phyloP scores from a whole-genome alignment of 257 asterid species.

The Solanum gracilifrons region DNA sequence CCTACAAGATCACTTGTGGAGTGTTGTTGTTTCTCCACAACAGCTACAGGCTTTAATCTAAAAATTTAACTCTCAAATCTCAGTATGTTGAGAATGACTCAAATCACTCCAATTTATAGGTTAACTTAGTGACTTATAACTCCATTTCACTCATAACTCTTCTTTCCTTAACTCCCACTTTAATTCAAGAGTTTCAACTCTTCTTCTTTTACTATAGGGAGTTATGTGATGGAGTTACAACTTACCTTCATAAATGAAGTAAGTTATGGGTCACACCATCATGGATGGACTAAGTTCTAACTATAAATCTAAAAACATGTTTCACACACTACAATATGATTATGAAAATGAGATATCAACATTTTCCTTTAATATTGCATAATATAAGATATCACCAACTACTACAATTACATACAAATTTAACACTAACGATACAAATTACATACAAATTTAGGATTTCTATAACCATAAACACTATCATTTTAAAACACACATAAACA shows the following conservation, averaged over 20 bases:
- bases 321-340: not conserved
- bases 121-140: not conserved
- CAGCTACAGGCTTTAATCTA: not conserved
- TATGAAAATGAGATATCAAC: not conserved
- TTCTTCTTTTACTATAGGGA: not conserved
- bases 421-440: not conserved
- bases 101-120: not conserved
- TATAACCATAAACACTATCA: too few species aligned
- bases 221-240: not conserved
- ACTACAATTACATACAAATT: not conserved
- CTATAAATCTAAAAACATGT: not conserved
- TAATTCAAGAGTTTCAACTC: not conserved
- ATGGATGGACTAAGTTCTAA: not conserved
- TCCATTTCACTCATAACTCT: not conserved
- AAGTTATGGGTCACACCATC: not conserved
- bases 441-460: too few species aligned
- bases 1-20: not conserved
- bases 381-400: not conserved
- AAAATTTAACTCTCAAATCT: not conserved
- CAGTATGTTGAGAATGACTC: not conserved
- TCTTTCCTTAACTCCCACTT: not conserved
- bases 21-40: not conserved
- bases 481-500: too few species aligned
- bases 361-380: not conserved
- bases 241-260: not conserved